A percentile compares a stretch with the other conserved stretches of the same genome.
Conservation (phyloP, 805 yeast genomes). For the Wickerhamomyces canadensis region DNA sequence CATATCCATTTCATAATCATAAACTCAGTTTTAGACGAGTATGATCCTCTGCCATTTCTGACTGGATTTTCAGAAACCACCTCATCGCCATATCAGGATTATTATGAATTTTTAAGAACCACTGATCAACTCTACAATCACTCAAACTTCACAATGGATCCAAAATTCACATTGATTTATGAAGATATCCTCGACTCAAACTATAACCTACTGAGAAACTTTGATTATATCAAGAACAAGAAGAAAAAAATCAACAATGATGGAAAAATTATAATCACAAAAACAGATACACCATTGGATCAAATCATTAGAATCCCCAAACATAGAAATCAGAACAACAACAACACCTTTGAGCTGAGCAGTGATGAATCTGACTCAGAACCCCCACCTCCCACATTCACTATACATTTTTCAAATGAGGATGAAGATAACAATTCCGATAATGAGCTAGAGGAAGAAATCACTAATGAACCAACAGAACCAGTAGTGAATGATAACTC, state of each 20-base stretch:
- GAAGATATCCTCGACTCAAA: constrained; percentile 17
- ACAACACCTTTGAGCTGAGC: no score
- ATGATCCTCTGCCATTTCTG: constrained; percentile 12
- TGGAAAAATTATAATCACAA: constrained; percentile 13
- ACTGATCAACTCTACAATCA: constrained; percentile 13
- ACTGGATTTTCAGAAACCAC: not conserved
- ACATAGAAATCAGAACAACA: no score
- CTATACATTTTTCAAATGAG: constrained; percentile 14
- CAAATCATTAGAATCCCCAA: constrained; percentile 21
- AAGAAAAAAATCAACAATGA: constrained; percentile 1
- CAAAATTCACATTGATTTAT: constrained; percentile 13
- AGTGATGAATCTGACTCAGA: no score
- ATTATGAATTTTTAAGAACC: constrained; percentile 12
- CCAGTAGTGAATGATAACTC: not conserved
- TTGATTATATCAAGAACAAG: constrained; percentile 1
- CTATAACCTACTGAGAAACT: constrained; percentile 15
- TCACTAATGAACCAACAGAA: no score
- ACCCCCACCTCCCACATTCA: constrained; percentile 21
- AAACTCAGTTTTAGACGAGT: constrained; percentile 14
- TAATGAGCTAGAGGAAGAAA: not conserved
- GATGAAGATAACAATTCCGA: constrained; percentile 3
- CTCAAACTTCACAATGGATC: constrained; percentile 7
- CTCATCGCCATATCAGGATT: constrained; percentile 6
- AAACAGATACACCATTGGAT: constrained; percentile 18
- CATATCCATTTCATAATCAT: constrained; percentile 14